These are phyloP conservation scores for Colletotrichum sp. DNA, from an alignment of 2,329 filamentous ascomycete species.

Conservation along the genomic window DNA sequence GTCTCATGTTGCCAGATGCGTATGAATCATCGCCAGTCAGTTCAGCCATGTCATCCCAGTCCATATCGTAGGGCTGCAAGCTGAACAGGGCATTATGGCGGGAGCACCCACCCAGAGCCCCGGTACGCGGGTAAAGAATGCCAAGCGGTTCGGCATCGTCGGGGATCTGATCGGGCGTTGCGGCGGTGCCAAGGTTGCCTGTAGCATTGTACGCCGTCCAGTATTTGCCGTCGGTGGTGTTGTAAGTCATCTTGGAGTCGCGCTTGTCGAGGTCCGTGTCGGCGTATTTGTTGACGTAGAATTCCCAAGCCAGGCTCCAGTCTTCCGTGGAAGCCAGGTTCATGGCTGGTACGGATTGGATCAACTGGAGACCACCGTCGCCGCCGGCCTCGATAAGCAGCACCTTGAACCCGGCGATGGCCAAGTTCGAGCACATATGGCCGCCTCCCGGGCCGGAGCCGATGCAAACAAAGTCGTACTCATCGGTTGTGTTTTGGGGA, in stretches of 20 bases:
- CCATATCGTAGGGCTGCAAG: not conserved
- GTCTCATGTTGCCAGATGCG: not conserved
- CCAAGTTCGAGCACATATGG: slow-evolving; percentile 58
- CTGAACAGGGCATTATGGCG: not conserved
- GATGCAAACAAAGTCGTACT: slow-evolving; percentile 63
- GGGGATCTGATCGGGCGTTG: not conserved
- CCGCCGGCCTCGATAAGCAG: slow-evolving; percentile 64
- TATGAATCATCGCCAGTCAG: not conserved
- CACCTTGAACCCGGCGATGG: slow-evolving; percentile 59
- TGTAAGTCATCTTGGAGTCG: not conserved
- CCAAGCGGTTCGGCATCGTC: not conserved
- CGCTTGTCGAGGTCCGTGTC: not conserved
- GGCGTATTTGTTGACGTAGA: not conserved
- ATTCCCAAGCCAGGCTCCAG: not conserved
- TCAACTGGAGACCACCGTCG: slow-evolving; percentile 43
- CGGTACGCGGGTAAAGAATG: not conserved
- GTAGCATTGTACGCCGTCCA: not conserved
- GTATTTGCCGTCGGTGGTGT: not conserved
- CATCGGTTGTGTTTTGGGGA: not conserved
- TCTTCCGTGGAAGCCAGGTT: not conserved
- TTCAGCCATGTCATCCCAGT: not conserved
- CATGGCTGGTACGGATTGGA: not conserved
- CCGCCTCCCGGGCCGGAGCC: slow-evolving; percentile 61
- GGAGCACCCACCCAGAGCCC: not conserved
- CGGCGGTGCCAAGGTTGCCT: not conserved